These are phyloP conservation scores for Cyberlindnera sargentensis DNA, from an alignment of 805 yeast species.

Conservation along the genomic window DNA sequence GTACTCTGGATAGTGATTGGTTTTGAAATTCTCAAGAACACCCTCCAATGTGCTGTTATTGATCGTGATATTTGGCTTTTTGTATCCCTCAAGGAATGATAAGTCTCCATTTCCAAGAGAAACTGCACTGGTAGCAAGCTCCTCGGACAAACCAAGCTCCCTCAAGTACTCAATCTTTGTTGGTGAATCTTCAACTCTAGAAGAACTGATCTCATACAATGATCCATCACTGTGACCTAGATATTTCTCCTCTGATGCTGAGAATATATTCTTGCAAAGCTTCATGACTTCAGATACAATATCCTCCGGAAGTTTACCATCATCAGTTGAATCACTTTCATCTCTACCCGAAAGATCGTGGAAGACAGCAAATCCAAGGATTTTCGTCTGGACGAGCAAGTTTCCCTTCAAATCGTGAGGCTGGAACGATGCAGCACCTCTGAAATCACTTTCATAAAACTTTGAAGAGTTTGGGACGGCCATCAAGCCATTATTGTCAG, in stretches of 20 bases:
- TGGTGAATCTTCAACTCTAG: slow-evolving; percentile 35
- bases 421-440: slow-evolving; percentile 13
- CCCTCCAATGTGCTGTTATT: slow-evolving; percentile 26
- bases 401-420: slow-evolving; percentile 17
- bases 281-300: slow-evolving; percentile 40
- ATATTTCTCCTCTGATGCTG: slow-evolving; percentile 29
- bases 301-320: slow-evolving; percentile 27
- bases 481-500: slow-evolving; percentile 28
- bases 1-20: slow-evolving; percentile 20
- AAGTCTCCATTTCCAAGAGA: slow-evolving; percentile 28
- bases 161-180: slow-evolving; percentile 28
- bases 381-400: slow-evolving; percentile 34
- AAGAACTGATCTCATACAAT: slow-evolving; percentile 29
- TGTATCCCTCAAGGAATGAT: slow-evolving; percentile 17
- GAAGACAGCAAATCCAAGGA: slow-evolving; percentile 34
- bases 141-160: slow-evolving; percentile 25
- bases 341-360: slow-evolving; percentile 26
- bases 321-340: slow-evolving; percentile 14
- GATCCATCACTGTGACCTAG: slow-evolving; percentile 29
- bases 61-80: slow-evolving; percentile 21
- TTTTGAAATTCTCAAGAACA: slow-evolving; percentile 11
- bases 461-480: slow-evolving; percentile 28
- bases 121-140: slow-evolving; percentile 25
- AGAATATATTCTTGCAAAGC: slow-evolving; percentile 36
- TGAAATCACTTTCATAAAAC: slow-evolving; percentile 32